phyloP scores from a whole-genome alignment of 106 monocot genomes.

The Alisma plantagoaquatica region DNA sequence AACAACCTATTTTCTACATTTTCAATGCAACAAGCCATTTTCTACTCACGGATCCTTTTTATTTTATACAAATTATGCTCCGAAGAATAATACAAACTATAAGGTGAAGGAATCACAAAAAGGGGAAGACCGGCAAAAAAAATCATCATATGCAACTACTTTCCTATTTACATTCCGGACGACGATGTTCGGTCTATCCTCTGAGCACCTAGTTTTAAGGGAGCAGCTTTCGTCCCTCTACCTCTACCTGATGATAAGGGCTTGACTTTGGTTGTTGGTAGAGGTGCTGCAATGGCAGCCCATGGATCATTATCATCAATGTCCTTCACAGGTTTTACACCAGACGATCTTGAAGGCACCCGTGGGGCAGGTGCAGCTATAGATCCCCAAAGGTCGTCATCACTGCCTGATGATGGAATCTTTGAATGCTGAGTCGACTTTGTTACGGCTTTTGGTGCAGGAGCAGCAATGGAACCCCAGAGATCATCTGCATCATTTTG shows the following conservation, averaged over 20 bases:
- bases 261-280: constrained; percentile 65
- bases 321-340: constrained; percentile 11
- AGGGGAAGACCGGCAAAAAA: too few species aligned
- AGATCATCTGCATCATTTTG: constrained; percentile 42
- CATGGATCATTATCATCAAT: constrained; percentile 53
- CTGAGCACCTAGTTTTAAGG: constrained; percentile 62
- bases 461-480: constrained; percentile 53
- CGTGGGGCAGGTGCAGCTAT: constrained; percentile 58
- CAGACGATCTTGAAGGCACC: constrained; percentile 7
- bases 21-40: too few species aligned
- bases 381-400: constrained; percentile 54
- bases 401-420: constrained; percentile 15
- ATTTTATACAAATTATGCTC: too few species aligned
- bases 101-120: too few species aligned
- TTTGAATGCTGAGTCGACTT: constrained; percentile 25
- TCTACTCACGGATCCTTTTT: too few species aligned
- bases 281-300: constrained; percentile 73
- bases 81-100: too few species aligned
- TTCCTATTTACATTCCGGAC: constrained; percentile 31
- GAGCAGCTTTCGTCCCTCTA: constrained; percentile 30
- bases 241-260: constrained; percentile 74
- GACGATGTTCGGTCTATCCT: constrained; percentile 49
- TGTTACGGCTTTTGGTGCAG: constrained; percentile 26
- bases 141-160: too few species aligned
- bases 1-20: too few species aligned